Percentiles rank a stretch among this genome's conserved stretches.
These are phyloP conservation scores for Paspalum vaginatum DNA, from an alignment of 176 grass and related monocot species.

Conservation along the genomic window DNA sequence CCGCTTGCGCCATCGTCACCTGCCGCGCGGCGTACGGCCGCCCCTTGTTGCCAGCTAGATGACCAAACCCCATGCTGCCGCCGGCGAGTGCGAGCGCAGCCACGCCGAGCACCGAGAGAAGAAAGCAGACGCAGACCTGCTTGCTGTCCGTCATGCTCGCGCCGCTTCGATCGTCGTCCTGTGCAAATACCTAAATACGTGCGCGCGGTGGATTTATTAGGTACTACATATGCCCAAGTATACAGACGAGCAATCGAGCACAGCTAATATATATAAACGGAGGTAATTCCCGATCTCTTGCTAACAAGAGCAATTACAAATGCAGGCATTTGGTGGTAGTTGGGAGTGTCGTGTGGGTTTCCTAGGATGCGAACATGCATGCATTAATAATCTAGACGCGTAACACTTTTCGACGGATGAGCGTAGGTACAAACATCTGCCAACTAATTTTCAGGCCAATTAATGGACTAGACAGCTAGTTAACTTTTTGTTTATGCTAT, in stretches of 20 bases:
- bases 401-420: neutral
- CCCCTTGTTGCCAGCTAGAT: neutral
- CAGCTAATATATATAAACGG: constrained; percentile 15
- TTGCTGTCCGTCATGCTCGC: neutral
- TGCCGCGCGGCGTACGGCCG: neutral
- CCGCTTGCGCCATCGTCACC: neutral
- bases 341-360: neutral
- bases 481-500: too few relatives aligned
- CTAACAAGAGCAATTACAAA: neutral
- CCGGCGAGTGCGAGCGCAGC: neutral
- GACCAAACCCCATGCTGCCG: neutral
- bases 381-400: neutral
- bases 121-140: neutral
- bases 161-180: too few relatives aligned
- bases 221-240: too few relatives aligned
- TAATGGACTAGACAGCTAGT: neutral
- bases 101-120: neutral
- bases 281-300: neutral
- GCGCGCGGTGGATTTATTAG: too few relatives aligned
- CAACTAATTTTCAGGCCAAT: constrained; percentile 26
- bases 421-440: neutral
- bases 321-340: neutral
- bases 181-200: too few relatives aligned
- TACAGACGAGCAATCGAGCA: neutral
- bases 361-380: neutral